These are phyloP conservation scores for Pythium brassicae DNA, from an alignment of 352 stramenopile genomes.

Conservation along the genomic window DNA sequence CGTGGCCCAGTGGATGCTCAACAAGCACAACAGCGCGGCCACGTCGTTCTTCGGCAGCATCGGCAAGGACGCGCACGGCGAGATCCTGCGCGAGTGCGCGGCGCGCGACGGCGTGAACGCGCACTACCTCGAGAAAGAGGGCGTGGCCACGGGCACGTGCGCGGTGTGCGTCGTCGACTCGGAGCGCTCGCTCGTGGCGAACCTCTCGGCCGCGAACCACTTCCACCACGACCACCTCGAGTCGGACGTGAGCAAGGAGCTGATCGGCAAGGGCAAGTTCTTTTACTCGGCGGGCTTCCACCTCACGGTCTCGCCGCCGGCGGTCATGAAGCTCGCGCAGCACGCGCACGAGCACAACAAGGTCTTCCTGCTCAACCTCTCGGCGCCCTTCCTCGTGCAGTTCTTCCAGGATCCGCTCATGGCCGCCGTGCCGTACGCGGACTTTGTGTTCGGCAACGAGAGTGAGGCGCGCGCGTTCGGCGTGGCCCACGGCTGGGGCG, in stretches of 20 bases:
- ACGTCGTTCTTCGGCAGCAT: slow-evolving; percentile 97
- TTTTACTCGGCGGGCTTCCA: slow-evolving; percentile 99
- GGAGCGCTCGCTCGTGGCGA: slow-evolving; percentile 96
- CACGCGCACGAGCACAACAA: slow-evolving; percentile 93
- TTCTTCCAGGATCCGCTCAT: slow-evolving; percentile 97
- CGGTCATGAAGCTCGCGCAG: slow-evolving; percentile 91
- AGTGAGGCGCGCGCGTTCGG: slow-evolving; percentile 96
- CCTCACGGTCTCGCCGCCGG: slow-evolving; percentile 95
- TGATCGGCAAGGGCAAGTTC: slow-evolving; percentile 92
- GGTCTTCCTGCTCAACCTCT: slow-evolving; percentile 97
- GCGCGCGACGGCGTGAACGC: slow-evolving; percentile 93
- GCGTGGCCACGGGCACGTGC: slow-evolving; percentile 95
- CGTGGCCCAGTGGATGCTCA: slow-evolving; percentile 99
- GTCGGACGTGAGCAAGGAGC: slow-evolving; percentile 87
- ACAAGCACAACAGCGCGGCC: slow-evolving; percentile 69
- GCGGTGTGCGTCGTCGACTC: slow-evolving; percentile 95
- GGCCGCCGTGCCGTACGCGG: slow-evolving; percentile 91
- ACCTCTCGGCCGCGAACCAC: slow-evolving; percentile 98
- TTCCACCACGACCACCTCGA: slow-evolving; percentile 92
- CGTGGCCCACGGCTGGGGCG: slow-evolving; percentile 86
- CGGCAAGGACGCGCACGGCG: slow-evolving; percentile 93
- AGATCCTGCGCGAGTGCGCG: slow-evolving; percentile 92
- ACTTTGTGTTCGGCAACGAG: slow-evolving; percentile 99
- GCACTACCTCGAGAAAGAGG: slow-evolving; percentile 96
- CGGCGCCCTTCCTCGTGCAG: slow-evolving; percentile 97